Evolutionary conservation across 108 stramenopile genomes (phyloP), one percentile per base, ranked within the genome.

Genomic region (Nitzschia sp.): DNA sequence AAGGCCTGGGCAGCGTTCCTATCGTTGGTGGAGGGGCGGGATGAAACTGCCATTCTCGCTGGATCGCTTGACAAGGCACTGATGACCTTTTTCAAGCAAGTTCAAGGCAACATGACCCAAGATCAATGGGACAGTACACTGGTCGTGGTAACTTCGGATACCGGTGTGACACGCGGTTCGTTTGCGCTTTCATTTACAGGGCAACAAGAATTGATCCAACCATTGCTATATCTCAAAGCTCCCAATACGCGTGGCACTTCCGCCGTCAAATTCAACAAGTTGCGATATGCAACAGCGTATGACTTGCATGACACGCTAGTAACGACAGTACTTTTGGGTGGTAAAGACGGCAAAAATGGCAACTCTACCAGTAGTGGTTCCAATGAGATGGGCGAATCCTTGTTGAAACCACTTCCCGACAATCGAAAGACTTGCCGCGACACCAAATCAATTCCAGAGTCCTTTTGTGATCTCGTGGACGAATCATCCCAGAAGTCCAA

Each of bases 1-100:
- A 56, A 34, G 27, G 53, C 66, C 9, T 85, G 84, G 84, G 84
- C 84, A 24, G 81, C 76, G 3, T 85, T 82, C 42, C 21, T 81
- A 8, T 65, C 66, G 27, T 77, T 85, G 32, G 55, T 82, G 25
- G 84, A 85, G 21, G 70, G 76, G 5, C 78, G 77, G 15, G 84
- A 85, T 53, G 84, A 85, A 57, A 80, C 75, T 0, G 35, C 35
- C 15, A 82, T 56, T 15, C 54, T 85, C 2, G 57, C 54, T 1
- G 66, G 70, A 26, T 55, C 64, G 11, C 28, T 85, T 32, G 78
- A 82, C 51, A 58, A 11, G 27, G 36, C 2, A 48, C 71, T 79
- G 35, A 35, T 18, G 55, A 64, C 53, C n/a, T 70, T 66, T 38
- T 19, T 54, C 1, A 33, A n/a, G 0, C 29, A 24, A 1, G 1